Base-by-base conservation (phyloP, 352 stramenopile species). In the Globisporangium acanthophoron region DNA sequence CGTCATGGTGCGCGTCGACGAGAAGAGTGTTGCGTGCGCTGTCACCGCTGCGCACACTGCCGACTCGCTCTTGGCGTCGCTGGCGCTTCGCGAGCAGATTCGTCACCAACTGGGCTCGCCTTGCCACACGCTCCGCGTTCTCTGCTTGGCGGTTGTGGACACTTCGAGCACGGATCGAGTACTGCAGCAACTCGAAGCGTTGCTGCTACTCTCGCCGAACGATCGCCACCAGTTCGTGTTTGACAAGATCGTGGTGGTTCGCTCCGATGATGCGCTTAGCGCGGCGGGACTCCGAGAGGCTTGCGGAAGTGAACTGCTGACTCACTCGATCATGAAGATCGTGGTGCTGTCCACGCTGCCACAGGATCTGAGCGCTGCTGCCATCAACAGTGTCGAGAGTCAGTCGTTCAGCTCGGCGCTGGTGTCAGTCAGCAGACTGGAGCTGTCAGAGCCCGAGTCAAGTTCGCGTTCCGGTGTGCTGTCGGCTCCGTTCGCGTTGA, bases 1-100 rank as follows among this genome's bases (percentile, higher is more conserved):
- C n/a, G 69, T 68, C 58, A 24, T 79, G 57, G 20, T 81, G 4
- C 64, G 70, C 39, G 20, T 80, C 18, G 68, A 67, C 31, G 62
- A 70, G 27, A 45, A 47, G 45, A 67, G 70, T 18, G 2, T 78
- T 4, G 52, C 48, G 15, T 35, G 31, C 16, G 60, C 39, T 2
- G 8, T 21, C 16, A 39, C 53, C 48, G 51, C 63, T 13, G 31
- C 56, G 6, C 18, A 27, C 31, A 8, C 20, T 8, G 29, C 20
- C 24, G 43, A 13, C 12, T 29, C 24, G 31, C n/a, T 65, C 11
- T n/a, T 64, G n/a, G n/a, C 53, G 13, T 69, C 54, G 11, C 29
- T 78, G 6, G 44, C 65, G 47, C 58, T 71, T 21, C 57, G 40
- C 21, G 56, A 62, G 49, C 73, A 76, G 50, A 53, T 78, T 7